Evolutionary conservation across 148 eudicot species (phyloP).

Genomic region (Chenopodium quinoa): DNA sequence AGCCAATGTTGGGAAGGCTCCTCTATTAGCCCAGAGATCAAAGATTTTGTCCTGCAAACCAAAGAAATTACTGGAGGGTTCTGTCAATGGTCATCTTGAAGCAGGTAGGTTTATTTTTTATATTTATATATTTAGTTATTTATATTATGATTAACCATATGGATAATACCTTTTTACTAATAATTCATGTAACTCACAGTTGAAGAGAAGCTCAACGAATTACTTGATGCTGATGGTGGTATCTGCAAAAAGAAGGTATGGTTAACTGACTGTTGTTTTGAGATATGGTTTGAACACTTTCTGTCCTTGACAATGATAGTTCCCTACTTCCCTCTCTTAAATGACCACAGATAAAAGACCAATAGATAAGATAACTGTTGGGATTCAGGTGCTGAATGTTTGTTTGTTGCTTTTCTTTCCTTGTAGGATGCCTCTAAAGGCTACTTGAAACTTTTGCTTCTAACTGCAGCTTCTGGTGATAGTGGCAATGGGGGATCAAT

Average conservation of each 20-base stretch:
- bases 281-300: neutral
- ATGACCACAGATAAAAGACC: neutral
- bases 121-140: too few relatives aligned
- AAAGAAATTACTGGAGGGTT: constrained; percentile 51
- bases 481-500: constrained; percentile 76
- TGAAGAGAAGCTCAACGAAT: constrained; percentile 79
- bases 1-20: constrained; percentile 34
- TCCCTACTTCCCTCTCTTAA: neutral
- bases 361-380: neutral
- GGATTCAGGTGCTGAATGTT: neutral
- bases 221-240: constrained; percentile 83
- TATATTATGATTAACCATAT: neutral
- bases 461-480: constrained; percentile 85
- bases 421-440: constrained; percentile 88
- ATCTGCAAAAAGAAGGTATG: constrained; percentile 86
- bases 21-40: constrained; percentile 35
- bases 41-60: constrained; percentile 39
- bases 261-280: neutral
- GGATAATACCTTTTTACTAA: neutral
- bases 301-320: neutral
- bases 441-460: constrained; percentile 81
- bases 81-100: constrained; percentile 59
- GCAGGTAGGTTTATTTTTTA: constrained; percentile 44
- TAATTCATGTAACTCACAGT: constrained; percentile 37
- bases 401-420: neutral